phyloP scores from a whole-genome alignment of 1,284 basidiomycete genomes.

The Melampsora larici-populina region DNA sequence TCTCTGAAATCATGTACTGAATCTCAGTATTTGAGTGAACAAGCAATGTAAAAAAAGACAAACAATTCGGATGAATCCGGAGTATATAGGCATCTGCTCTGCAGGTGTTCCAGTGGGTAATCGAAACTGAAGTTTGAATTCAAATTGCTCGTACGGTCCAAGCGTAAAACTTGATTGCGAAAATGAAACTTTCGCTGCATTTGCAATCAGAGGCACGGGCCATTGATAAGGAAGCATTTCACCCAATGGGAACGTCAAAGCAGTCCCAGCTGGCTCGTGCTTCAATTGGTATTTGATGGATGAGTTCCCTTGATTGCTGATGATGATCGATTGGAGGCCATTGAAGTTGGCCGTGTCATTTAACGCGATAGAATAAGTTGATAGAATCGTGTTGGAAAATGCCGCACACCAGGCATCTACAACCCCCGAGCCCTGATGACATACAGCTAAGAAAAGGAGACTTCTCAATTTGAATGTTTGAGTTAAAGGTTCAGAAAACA shows the following conservation, averaged over 20 bases:
- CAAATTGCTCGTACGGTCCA: constrained; percentile 14
- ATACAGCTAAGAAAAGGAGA: constrained; percentile 25
- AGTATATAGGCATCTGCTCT: constrained; percentile 32
- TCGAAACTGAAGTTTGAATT: constrained; percentile 23
- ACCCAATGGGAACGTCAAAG: constrained; percentile 20
- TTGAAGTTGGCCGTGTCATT: constrained; percentile 43
- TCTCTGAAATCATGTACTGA: no score
- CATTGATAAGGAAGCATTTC: constrained; percentile 13
- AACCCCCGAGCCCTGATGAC: constrained; percentile 39
- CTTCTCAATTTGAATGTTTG: neutral
- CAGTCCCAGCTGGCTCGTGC: constrained; percentile 37
- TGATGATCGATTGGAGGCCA: constrained; percentile 20
- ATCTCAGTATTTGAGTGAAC: neutral
- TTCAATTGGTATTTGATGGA: constrained; percentile 21
- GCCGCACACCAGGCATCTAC: constrained; percentile 43
- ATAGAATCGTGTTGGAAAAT: constrained; percentile 36
- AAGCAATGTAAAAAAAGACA: neutral
- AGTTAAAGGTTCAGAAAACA: neutral
- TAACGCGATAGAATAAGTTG: constrained; percentile 31
- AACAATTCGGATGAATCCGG: constrained; percentile 30
- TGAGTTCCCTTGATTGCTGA: constrained; percentile 25
- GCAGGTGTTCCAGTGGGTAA: constrained; percentile 16
- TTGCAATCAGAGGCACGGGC: constrained; percentile 29
- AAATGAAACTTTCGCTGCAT: constrained; percentile 20
- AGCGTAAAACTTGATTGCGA: constrained; percentile 20